Conservation (phyloP, 352 stramenopile species). For the Pythium sp. region DNA sequence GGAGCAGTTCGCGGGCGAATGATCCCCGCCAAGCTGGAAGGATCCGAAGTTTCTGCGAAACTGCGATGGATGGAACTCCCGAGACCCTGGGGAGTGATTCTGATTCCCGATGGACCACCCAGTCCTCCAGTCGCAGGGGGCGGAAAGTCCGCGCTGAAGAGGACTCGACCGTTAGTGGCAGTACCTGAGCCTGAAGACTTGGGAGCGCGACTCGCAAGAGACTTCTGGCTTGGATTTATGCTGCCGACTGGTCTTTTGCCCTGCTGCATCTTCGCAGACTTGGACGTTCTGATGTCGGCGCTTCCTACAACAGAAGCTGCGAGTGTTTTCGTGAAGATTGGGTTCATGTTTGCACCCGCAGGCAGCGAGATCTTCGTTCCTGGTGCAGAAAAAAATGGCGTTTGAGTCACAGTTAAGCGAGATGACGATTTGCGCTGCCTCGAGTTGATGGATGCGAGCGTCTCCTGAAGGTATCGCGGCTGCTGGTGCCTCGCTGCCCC, state of each 20-base stretch:
- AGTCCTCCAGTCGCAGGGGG: not conserved
- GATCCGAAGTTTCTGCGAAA: conserved; percentile 7
- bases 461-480: conserved; percentile 51
- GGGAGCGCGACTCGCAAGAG: conserved; percentile 14
- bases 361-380: conserved; percentile 23
- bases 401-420: conserved; percentile 13
- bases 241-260: conserved; percentile 5
- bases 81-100: conserved; percentile 1
- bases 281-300: conserved; percentile 6
- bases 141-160: conserved; percentile 19
- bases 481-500: conserved; percentile 21
- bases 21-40: not conserved
- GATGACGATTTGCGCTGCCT: conserved; percentile 26
- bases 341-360: conserved; percentile 13
- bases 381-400: conserved; percentile 23
- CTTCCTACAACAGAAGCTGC: not conserved
- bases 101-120: not conserved
- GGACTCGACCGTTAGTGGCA: not conserved
- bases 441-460: conserved; percentile 51
- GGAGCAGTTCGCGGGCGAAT: conserved; percentile 43
- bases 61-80: conserved; percentile 10
- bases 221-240: conserved; percentile 15
- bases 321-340: conserved; percentile 20
- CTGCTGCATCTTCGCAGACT: not conserved
- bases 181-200: conserved; percentile 5